These are phyloP conservation scores for sorghum (Sorghum bicolor) DNA, from an alignment of 176 grass and related monocot species.

Conservation along the genomic window Sorghum_bicolor_NCBIv3 NC_012875.2:59676001-59676500, in stretches of 20 bases:
- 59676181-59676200: conserved; percentile 12
- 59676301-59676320: too few species aligned
- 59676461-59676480: neutral
- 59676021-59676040: too few species aligned
- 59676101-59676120: neutral
- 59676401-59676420: conserved; percentile 41
- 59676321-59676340: neutral
- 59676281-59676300: neutral
- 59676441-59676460: neutral
- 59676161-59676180: neutral
- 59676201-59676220: conserved; percentile 11
- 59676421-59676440: neutral
- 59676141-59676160: neutral
- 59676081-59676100: neutral
- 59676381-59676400: conserved; percentile 7
- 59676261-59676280: neutral
- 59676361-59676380: conserved; percentile 8
- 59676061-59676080: neutral
- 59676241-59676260: neutral
- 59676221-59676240: conserved; percentile 11
- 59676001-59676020: too few species aligned
- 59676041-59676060: neutral
- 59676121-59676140: neutral
- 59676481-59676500: conserved; percentile 10
- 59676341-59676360: neutral